A percentile compares a stretch with the other conserved stretches of the same genome.
Evolutionary conservation across 2,329 filamentous ascomycete genomes (phyloP).

Genomic region (Colletotrichum sp.): DNA sequence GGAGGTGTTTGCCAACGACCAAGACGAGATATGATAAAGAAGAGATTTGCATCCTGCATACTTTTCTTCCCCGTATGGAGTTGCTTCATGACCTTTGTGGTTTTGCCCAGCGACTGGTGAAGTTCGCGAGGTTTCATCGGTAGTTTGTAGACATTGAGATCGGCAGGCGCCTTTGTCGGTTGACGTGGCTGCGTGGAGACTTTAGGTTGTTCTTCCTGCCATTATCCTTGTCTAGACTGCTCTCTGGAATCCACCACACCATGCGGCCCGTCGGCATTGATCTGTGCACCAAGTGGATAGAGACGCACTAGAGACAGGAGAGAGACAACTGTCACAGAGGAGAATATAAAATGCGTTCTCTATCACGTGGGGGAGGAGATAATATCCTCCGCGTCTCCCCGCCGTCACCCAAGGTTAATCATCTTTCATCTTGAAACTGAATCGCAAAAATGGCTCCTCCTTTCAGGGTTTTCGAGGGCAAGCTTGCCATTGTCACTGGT

Average conservation of each 20-base stretch:
- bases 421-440: neutral
- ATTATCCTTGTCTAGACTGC: neutral
- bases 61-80: neutral
- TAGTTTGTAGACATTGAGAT: constrained; percentile 7
- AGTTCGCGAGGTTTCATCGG: neutral
- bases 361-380: constrained; percentile 5
- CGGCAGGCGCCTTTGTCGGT: neutral
- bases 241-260: neutral
- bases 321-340: neutral
- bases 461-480: constrained; percentile 63
- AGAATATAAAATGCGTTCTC: constrained; percentile 8
- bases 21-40: neutral
- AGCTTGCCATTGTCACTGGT: constrained; percentile 80
- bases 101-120: neutral
- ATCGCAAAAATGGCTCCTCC: constrained; percentile 38
- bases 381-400: neutral
- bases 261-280: neutral
- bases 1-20: neutral
- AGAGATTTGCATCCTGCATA: neutral
- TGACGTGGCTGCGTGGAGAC: constrained; percentile 13
- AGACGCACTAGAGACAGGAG: neutral
- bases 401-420: neutral
- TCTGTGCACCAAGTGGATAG: neutral
- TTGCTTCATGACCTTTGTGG: neutral
- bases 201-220: neutral